Percentiles rank a stretch among this genome's conserved stretches.
Conservation (phyloP, 2,329 filamentous ascomycete genomes). For the Fusarium devonianum region DNA sequence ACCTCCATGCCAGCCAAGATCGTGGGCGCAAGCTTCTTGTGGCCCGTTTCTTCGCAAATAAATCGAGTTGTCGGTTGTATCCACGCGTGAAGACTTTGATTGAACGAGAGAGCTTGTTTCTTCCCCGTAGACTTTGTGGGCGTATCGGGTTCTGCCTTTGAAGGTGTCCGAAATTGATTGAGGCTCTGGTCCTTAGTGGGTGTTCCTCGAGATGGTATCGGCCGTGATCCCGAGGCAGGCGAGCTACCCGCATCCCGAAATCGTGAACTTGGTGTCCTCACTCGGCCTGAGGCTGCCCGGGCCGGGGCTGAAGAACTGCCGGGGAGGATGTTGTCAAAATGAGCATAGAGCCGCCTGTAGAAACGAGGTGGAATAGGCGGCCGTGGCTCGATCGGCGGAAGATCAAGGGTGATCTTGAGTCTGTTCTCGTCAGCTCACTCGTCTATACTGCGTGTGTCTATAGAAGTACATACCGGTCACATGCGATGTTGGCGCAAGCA, state of each 20-base stretch:
- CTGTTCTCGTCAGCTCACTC: slow-evolving; percentile 50
- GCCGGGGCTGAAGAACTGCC: slow-evolving; percentile 45
- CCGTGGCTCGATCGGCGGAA: slow-evolving; percentile 77
- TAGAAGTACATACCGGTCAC: slow-evolving; percentile 68
- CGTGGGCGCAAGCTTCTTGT: slow-evolving; percentile 71
- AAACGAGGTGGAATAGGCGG: slow-evolving; percentile 81
- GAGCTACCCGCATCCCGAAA: slow-evolving; percentile 40
- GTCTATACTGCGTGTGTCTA: no score
- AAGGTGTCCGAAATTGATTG: slow-evolving; percentile 51
- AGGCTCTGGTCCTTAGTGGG: slow-evolving; percentile 57
- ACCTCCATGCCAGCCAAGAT: slow-evolving; percentile 76
- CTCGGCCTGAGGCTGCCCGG: slow-evolving; percentile 40
- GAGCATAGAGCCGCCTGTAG: slow-evolving; percentile 84
- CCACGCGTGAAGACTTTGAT: slow-evolving; percentile 66
- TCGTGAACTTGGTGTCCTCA: slow-evolving; percentile 47
- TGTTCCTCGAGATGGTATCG: slow-evolving; percentile 51
- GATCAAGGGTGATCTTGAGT: slow-evolving; percentile 76
- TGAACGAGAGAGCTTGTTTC: slow-evolving; percentile 33
- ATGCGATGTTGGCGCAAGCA: slow-evolving; percentile 88
- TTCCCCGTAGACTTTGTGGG: slow-evolving; percentile 54
- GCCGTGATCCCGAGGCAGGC: slow-evolving; percentile 41
- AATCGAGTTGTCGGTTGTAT: slow-evolving; percentile 72
- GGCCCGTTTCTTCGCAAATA: slow-evolving; percentile 66
- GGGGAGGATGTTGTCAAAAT: slow-evolving; percentile 77
- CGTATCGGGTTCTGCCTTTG: slow-evolving; percentile 43